Percentiles rank a stretch among this genome's conserved stretches.
phyloP scores from a whole-genome alignment of 805 yeast genomes.

The Isabelozyma pseudorhagii region DNA sequence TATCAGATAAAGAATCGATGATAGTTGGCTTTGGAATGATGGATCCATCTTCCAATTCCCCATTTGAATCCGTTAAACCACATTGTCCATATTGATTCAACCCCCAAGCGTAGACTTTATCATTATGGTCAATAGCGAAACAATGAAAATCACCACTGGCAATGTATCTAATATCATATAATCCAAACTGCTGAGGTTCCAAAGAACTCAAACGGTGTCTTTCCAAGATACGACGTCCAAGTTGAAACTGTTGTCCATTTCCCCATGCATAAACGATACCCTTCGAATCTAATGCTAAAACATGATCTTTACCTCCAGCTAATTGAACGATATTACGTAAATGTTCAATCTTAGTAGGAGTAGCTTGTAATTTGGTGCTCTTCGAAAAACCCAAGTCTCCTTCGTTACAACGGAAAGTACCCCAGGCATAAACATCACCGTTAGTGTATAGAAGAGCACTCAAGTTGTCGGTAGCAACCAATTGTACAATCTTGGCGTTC shows the following conservation, averaged over 20 bases:
- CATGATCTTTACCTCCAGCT: conserved; percentile 91
- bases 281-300: conserved; percentile 74
- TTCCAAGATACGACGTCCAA: conserved; percentile 82
- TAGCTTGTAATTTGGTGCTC: conserved; percentile 53
- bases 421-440: conserved; percentile 97
- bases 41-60: conserved; percentile 81
- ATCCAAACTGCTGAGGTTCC: conserved; percentile 81
- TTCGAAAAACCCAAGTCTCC: conserved; percentile 83
- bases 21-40: conserved; percentile 74
- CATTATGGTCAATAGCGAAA: conserved; percentile 79
- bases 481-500: conserved; percentile 58
- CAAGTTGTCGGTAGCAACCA: conserved; percentile 90
- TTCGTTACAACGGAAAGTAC: conserved; percentile 91
- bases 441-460: conserved; percentile 75
- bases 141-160: conserved; percentile 96
- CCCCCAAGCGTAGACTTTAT: conserved; percentile 86
- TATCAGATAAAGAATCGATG: conserved; percentile 60
- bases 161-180: conserved; percentile 72
- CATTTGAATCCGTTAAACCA: conserved; percentile 60
- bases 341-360: conserved; percentile 61
- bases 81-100: conserved; percentile 96
- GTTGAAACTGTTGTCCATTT: conserved; percentile 87
- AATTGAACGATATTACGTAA: conserved; percentile 73
- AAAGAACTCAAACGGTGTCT: conserved; percentile 70
- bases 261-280: conserved; percentile 98